phyloP scores from a whole-genome alignment of 148 eudicot genomes.

The Pouteria glomerata region DNA sequence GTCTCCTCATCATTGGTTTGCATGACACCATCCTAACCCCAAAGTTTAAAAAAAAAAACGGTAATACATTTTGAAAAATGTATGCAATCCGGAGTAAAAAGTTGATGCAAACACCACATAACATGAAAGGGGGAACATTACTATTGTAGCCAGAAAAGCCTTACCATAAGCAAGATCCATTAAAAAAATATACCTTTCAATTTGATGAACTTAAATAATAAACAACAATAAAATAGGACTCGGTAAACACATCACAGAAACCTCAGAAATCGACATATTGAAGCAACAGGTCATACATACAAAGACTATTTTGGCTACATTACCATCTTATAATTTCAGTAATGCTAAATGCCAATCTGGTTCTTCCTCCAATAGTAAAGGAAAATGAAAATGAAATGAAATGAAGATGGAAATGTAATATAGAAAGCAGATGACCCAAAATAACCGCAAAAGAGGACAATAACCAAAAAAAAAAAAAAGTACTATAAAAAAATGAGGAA shows the following conservation, averaged over 20 bases:
- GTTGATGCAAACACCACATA: not conserved
- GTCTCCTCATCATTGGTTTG: conserved; percentile 72
- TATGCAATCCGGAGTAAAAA: not conserved
- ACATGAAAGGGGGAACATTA: not conserved
- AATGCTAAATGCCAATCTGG: not conserved
- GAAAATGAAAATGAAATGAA: not conserved
- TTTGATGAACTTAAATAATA: not conserved
- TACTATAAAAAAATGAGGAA: not conserved
- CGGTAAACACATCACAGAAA: not conserved
- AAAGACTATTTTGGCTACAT: not conserved
- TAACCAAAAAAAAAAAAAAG: not conserved
- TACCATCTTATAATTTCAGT: not conserved
- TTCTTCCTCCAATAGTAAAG: not conserved
- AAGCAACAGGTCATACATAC: not conserved
- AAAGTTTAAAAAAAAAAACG: not conserved
- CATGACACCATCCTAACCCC: conserved; percentile 72
- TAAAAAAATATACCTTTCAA: not conserved
- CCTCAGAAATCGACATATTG: not conserved
- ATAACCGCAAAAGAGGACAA: not conserved
- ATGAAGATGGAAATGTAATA: not conserved
- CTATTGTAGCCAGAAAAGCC: not conserved
- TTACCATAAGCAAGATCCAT: not conserved
- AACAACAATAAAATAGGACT: not conserved
- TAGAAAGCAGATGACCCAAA: not conserved
- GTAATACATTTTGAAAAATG: not conserved